Base-by-base conservation (phyloP, 768 basidiomycete species). In the Terana coerulea region DNA sequence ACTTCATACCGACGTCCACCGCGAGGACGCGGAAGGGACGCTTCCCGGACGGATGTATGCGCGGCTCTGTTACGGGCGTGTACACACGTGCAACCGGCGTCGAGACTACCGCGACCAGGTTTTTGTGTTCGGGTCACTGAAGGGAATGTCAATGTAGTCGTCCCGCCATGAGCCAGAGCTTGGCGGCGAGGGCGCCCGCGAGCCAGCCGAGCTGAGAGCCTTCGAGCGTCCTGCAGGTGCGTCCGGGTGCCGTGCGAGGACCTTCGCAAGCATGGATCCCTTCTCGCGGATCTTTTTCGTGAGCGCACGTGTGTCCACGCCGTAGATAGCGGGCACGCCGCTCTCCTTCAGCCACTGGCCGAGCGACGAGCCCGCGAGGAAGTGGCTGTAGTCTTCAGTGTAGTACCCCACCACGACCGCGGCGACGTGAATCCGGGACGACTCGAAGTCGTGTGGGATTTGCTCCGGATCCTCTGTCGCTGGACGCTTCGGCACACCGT, bases 1-100 rank as follows among this genome's bases (percentile, higher is more conserved):
- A 97, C 71, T 99, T 99, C 91, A 98, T 98, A n/a, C 97, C 97
- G 45, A 98, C 95, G 66, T 99, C 97, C 52, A 98, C 72, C 5
- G 92, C 93, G 14, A 99, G 64, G 25, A 99, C 80, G 54, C 97
- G 88, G 26, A 98, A 65, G 0, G 81, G 71, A 44, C 94, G 82
- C 26, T 41, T 40, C 10, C 89, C 91, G 1, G 82, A 84, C 2
- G 91, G 88, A 64, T 97, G 91, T 29, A 81, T 65, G 47, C 73
- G 79, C 21, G 81, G 74, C n/a, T 64, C 64, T 31, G 67, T 67
- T 8, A 75, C 75, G 17, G 89, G 83, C 59, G 75, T 73, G 75
- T 86, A 91, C 14, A 92, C 59, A 33, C 81, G 78, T 2, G 95
- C 83, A 40, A 75, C 66, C 29, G 74, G 60, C 45, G 85, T 80